These are phyloP conservation scores for Paramecium pentaurelia DNA, from an alignment of 73 alveolate species.

Conservation along the genomic window DNA sequence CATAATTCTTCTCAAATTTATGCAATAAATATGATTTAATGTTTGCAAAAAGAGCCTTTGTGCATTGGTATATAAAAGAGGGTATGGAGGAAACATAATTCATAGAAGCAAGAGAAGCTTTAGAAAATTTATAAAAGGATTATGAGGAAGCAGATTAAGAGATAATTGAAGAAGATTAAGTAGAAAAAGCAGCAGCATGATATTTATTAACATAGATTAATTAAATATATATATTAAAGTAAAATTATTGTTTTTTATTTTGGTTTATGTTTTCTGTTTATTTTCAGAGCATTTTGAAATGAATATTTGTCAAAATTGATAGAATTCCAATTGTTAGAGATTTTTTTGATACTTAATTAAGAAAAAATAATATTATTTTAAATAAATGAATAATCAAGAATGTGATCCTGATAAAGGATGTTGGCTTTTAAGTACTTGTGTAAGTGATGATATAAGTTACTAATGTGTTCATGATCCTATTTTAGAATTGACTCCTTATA, in stretches of 20 bases:
- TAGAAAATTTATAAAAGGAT: background rate
- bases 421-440: background rate
- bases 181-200: no score
- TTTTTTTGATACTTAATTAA: no score
- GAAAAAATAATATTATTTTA: no score
- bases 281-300: no score
- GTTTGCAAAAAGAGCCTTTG: constrained; percentile 74
- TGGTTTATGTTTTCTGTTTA: no score
- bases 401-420: background rate
- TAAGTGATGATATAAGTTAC: background rate
- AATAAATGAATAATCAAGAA: background rate
- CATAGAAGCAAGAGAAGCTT: constrained; percentile 57
- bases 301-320: no score
- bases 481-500: background rate
- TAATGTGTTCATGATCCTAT: constrained; percentile 31
- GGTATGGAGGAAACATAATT: constrained; percentile 81
- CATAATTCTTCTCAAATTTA: constrained; percentile 66
- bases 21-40: constrained; percentile 67
- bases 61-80: constrained; percentile 78
- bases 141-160: background rate
- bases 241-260: no score
- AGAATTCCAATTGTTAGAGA: no score
- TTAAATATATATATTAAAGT: no score
- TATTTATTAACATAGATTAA: no score
- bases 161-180: background rate